A percentile compares a stretch with the other conserved stretches of the same genome.
phyloP scores from a whole-genome alignment of 73 alveolate species.

The Loxodes magnus region DNA sequence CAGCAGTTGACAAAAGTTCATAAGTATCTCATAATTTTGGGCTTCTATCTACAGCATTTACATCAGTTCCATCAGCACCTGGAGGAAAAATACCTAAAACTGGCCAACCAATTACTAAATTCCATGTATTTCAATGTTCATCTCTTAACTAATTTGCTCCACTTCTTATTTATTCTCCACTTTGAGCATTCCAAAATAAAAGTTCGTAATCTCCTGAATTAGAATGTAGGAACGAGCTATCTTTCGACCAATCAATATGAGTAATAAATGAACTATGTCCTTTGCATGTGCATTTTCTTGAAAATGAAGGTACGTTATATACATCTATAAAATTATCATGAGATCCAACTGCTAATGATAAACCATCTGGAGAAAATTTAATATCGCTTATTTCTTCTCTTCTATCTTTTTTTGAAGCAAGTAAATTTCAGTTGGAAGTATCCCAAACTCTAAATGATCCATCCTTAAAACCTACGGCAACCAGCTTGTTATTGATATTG shows the following conservation, averaged over 20 bases:
- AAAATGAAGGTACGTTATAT: conserved; percentile 29
- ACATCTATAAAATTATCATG: conserved; percentile 80
- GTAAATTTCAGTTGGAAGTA: conserved; percentile 46
- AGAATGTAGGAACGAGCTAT: conserved; percentile 54
- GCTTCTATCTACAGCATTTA: conserved; percentile 80
- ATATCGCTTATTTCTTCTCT: conserved; percentile 65
- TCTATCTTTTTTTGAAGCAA: conserved; percentile 40
- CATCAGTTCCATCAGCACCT: conserved; percentile 80
- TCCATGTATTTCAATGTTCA: conserved; percentile 82
- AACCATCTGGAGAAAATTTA: conserved; percentile 93
- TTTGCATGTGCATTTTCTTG: conserved; percentile 23
- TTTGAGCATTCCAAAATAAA: conserved; percentile 68
- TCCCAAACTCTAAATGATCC: conserved; percentile 82
- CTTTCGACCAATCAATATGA: conserved; percentile 82
- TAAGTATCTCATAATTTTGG: conserved; percentile 23
- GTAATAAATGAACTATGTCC: conserved; percentile 82
- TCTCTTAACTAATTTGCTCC: conserved; percentile 68
- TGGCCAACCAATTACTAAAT: conserved; percentile 90
- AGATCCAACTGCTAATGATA: conserved; percentile 78
- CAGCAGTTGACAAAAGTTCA: conserved; percentile 80
- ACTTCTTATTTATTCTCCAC: conserved; percentile 44
- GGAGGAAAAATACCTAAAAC: conserved; percentile 90
- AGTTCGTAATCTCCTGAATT: conserved; percentile 92
- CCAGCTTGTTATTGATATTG: conserved; percentile 69
- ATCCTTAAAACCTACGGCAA: conserved; percentile 90